These are phyloP conservation scores for Entomortierella beljakovae DNA, from an alignment of 192 early-diverging fungal species.

Conservation along the genomic window DNA sequence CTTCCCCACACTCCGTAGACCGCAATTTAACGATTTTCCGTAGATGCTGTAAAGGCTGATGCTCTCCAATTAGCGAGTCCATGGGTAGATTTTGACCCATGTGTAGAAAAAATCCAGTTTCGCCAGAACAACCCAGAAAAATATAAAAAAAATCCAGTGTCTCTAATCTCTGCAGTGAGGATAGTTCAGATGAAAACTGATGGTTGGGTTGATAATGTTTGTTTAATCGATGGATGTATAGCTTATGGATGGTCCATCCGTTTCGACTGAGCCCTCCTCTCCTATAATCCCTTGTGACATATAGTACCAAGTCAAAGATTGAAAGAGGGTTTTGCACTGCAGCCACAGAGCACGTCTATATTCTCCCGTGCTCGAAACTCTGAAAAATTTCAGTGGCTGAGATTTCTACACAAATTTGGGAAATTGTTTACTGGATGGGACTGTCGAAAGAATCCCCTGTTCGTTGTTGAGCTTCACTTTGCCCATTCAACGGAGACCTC, in stretches of 20 bases:
- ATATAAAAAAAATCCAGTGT: too few species aligned
- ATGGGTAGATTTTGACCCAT: too few species aligned
- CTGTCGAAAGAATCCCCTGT: not conserved
- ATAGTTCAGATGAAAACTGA: not conserved
- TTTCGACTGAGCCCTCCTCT: not conserved
- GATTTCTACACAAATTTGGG: not conserved
- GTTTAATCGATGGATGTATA: constrained; percentile 43
- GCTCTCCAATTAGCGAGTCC: too few species aligned
- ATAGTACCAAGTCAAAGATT: constrained; percentile 51
- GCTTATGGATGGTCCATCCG: not conserved
- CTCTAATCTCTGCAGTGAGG: too few species aligned
- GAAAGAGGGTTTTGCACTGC: constrained; percentile 47
- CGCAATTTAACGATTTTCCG: not conserved
- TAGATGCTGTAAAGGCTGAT: too few species aligned
- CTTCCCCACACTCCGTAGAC: too few species aligned
- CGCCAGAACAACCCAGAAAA: too few species aligned
- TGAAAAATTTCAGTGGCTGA: not conserved
- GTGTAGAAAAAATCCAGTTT: too few species aligned
- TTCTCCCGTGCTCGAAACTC: not conserved
- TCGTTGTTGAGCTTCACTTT: not conserved
- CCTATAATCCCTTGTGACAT: not conserved
- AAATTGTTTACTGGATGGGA: constrained; percentile 7
- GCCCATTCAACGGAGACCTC: not conserved
- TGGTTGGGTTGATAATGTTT: not conserved
- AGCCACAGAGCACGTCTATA: not conserved